phyloP scores from a whole-genome alignment of 768 basidiomycete species.

The Inosperma sp. region DNA sequence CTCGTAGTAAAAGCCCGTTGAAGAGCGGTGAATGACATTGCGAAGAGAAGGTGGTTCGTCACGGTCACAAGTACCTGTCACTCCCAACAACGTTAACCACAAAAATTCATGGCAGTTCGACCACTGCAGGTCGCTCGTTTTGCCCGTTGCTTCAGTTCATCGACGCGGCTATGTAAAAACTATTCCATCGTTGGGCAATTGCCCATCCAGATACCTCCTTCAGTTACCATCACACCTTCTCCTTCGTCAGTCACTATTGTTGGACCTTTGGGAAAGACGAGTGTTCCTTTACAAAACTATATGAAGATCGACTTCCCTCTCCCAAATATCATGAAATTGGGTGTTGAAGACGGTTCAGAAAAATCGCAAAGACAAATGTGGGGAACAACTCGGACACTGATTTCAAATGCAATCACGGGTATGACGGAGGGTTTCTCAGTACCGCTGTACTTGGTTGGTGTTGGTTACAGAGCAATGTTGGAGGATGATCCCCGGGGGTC shows the following conservation, averaged over 20 bases:
- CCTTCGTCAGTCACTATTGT: slow-evolving; percentile 38
- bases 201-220: slow-evolving; percentile 46
- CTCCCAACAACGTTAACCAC: no score
- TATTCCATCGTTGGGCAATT: slow-evolving; percentile 63
- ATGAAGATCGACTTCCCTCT: slow-evolving; percentile 42
- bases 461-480: slow-evolving; percentile 86
- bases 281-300: slow-evolving; percentile 43
- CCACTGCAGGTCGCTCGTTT: slow-evolving; percentile 31
- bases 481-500: slow-evolving; percentile 74
- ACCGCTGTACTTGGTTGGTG: slow-evolving; percentile 86
- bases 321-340: slow-evolving; percentile 36
- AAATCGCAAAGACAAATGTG: slow-evolving; percentile 87
- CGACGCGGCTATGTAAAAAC: slow-evolving; percentile 46
- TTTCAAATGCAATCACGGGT: slow-evolving; percentile 84
- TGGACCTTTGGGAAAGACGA: slow-evolving; percentile 46
- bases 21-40: no score
- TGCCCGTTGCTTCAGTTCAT: slow-evolving; percentile 46
- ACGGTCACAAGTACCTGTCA: no score
- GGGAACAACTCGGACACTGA: slow-evolving; percentile 91
- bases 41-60: no score
- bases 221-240: slow-evolving; percentile 40
- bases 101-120: no score
- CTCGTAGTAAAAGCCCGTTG: no score
- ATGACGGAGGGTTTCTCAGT: slow-evolving; percentile 85
- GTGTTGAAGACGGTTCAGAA: slow-evolving; percentile 61